Evolutionary conservation across 768 basidiomycete species (phyloP), one percentile per base, ranked within the genome.

Genomic region (Hericium coralloides): DNA sequence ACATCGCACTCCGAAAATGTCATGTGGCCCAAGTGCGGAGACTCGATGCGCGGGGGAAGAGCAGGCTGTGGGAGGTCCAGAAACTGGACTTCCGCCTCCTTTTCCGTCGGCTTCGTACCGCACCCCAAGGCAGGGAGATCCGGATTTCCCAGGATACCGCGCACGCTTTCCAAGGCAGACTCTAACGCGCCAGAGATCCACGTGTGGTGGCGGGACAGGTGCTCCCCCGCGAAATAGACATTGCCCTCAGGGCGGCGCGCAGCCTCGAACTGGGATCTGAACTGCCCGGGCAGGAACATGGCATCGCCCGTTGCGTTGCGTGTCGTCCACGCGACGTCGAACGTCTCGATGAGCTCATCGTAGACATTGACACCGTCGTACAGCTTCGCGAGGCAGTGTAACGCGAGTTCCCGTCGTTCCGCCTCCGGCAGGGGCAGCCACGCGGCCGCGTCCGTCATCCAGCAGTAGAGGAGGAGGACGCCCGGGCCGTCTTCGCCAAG

Each of bases 211-310:
- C 56, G 60, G 9, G 65, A 65, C 17, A 65, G 58, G 49, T 68
- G 67, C 47, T 68, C 67, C 17, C 67, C 67, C 0, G 67, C 67
- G 17, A 68, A 68, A 49, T 58, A 59, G 22, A 68, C 43, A 52
- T 63, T 65, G 0, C 60, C 62, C 53, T 68, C 67, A 15, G 61
- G 63, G 18, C 22, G 26, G 12, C 61, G 60, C n/a, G 62, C 60
- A 2, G 55, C 58, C 22, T 63, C 65, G 41, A 67, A 63, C 49
- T 60, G 60, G 3, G 61, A 49, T 7, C 51, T 43, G 26, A 67
- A 66, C 31, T 68, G 67, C 39, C 67, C 67, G 0, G 67, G 67
- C 45, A 68, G 56, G 56, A 67, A 68, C 66, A 67, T 68, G n/a
- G 67, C 67, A 26, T 66, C 67, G n/a, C 67, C 67, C 18, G 66